Base-by-base conservation (phyloP, 495 filamentous ascomycete species). In the Cairneyella variabilis region DNA sequence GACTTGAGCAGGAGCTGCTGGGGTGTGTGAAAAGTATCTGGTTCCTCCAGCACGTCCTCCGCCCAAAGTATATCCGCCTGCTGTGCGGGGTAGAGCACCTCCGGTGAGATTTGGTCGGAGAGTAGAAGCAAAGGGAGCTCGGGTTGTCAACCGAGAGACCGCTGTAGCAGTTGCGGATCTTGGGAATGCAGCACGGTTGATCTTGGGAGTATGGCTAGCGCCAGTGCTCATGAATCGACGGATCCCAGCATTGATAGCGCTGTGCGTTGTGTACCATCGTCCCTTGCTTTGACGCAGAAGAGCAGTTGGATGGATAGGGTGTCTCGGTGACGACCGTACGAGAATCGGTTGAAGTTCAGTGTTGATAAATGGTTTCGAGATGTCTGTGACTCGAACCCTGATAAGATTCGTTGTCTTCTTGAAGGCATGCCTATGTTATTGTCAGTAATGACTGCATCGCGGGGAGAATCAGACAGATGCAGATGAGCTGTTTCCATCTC, bases 31-130 rank as follows among this genome's bases (percentile, higher is more conserved):
- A 74, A 97, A 98, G 69, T 88, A 91, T 42, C 93, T 79, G 14
- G 83, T 84, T 28, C 89, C 84, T 26, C 86, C 85, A 32, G 82
- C 67, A 16, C 87, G 78, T 43, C 79, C 78, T 17, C 79, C 78
- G 18, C 88, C 85, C 16, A 89, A 66, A 23, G 79, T 75, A 71
- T 97, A 97, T 2, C 93, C 93, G 50, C 91, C 89, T 14, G 91
- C 86, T 12, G 90, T 88, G 23, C 93, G 83, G 30, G 86, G 81
- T 28, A 98, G 71, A 5, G 88, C 84, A 32, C 93, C 93, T 21
- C 92, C 93, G 0, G 90, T 95, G 39, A 98, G 73, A 59, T 95
- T 97, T 3, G 93, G 93, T 7, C 93, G 86, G 5, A 97, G 83
- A 21, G 92, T 87, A 1, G 84, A 91, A 1, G 90, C 89, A 65